These are phyloP conservation scores for Globisporangium cederbergense DNA, from an alignment of 352 stramenopile genomes.

Conservation along the genomic window DNA sequence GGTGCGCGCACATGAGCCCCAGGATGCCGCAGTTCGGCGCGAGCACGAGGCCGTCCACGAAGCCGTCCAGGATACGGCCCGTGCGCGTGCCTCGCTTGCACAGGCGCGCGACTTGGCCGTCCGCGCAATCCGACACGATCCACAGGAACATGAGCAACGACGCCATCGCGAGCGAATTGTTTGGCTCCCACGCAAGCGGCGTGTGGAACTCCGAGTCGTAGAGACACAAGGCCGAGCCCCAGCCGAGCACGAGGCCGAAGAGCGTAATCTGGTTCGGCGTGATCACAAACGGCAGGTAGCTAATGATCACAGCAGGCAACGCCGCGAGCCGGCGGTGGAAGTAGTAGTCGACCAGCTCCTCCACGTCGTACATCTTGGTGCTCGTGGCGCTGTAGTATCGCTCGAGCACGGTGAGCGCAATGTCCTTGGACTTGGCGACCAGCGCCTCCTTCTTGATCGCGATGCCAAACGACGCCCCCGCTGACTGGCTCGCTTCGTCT, in stretches of 20 bases:
- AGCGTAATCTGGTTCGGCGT: constrained; percentile 87
- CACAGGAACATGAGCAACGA: constrained; percentile 71
- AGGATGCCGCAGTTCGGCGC: constrained; percentile 69
- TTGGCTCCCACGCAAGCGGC: constrained; percentile 58
- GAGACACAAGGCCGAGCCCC: constrained; percentile 59
- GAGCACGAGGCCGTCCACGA: constrained; percentile 75
- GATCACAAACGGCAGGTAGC: constrained; percentile 81
- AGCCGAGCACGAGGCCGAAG: constrained; percentile 69
- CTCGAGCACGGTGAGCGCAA: constrained; percentile 44
- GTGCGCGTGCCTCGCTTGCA: constrained; percentile 81
- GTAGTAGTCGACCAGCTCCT: constrained; percentile 84
- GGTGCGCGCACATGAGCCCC: constrained; percentile 46
- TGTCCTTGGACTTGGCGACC: constrained; percentile 26
- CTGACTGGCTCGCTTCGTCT: constrained; percentile 32
- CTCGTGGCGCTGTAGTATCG: constrained; percentile 68
- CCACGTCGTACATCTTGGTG: constrained; percentile 87
- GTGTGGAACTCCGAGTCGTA: constrained; percentile 83
- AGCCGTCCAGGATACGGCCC: constrained; percentile 73
- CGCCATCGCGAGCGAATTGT: constrained; percentile 47
- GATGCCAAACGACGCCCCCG: constrained; percentile 4
- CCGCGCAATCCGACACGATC: constrained; percentile 85
- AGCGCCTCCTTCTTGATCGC: constrained; percentile 19
- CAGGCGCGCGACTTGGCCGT: constrained; percentile 77
- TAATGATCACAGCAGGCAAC: constrained; percentile 70
- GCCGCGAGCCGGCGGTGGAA: constrained; percentile 76